A percentile compares a stretch with the other conserved stretches of the same genome.
Evolutionary conservation across 805 yeast genomes (phyloP).

Genomic region (Lipomyces sp.): DNA sequence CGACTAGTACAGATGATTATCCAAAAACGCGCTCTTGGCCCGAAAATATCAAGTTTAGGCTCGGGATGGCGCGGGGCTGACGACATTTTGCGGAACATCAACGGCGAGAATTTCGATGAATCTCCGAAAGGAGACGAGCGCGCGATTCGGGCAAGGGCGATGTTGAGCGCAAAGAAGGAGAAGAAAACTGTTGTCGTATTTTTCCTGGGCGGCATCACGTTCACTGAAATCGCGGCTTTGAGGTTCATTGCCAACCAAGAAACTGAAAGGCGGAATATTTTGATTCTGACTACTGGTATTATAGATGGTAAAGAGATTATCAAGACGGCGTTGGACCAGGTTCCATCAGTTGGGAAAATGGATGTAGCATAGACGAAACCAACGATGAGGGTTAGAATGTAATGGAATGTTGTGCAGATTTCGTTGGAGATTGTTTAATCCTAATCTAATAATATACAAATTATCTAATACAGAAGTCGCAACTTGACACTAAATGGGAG

Average conservation of each 20-base stretch:
- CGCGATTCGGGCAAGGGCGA: constrained; percentile 32
- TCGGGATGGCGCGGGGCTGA: constrained; percentile 51
- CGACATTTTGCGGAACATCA: constrained; percentile 45
- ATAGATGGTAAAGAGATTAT: constrained; percentile 52
- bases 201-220: constrained; percentile 85
- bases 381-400: too few relatives aligned
- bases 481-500: constrained; percentile 53
- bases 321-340: constrained; percentile 32
- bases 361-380: not conserved
- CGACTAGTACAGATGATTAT: constrained; percentile 74
- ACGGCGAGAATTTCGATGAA: constrained; percentile 48
- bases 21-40: constrained; percentile 48
- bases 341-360: constrained; percentile 15
- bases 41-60: constrained; percentile 24
- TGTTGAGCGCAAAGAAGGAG: constrained; percentile 38
- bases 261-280: constrained; percentile 47
- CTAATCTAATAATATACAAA: constrained; percentile 3
- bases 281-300: constrained; percentile 56
- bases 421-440: not conserved
- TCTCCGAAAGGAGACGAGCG: constrained; percentile 38
- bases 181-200: constrained; percentile 51
- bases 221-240: constrained; percentile 79
- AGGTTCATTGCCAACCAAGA: constrained; percentile 57
- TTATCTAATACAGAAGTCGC: constrained; percentile 31
- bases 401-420: constrained; percentile 2